These are phyloP conservation scores for Euphrasia confusa DNA, from an alignment of 257 asterid genomes.

Conservation along the genomic window DNA sequence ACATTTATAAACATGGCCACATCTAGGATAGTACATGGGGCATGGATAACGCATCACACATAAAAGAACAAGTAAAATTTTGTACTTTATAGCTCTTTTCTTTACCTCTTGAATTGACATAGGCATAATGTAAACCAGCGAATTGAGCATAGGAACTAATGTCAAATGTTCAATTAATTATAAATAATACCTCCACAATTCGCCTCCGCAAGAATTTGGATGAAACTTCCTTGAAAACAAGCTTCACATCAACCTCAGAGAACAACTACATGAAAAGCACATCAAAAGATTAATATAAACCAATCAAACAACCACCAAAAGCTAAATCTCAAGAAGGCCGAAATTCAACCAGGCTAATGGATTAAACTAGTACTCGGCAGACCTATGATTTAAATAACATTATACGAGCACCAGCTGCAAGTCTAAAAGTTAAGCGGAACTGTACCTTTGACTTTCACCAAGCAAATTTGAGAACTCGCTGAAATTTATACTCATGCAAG, in stretches of 20 bases:
- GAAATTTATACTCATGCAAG: too few relatives aligned
- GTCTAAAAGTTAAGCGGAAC: too few relatives aligned
- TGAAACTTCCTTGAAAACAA: slow-evolving; percentile 83
- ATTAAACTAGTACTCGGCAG: slow-evolving; percentile 17
- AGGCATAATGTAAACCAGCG: slow-evolving; percentile 12
- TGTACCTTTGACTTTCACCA: too few relatives aligned
- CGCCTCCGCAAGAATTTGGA: slow-evolving; percentile 81
- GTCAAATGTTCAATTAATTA: slow-evolving; percentile 12
- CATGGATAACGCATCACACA: slow-evolving; percentile 9
- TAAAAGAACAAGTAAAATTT: slow-evolving; percentile 2
- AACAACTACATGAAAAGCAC: slow-evolving; percentile 46
- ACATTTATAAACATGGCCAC: slow-evolving; percentile 6
- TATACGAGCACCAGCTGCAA: slow-evolving; percentile 6
- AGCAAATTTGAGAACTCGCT: too few relatives aligned
- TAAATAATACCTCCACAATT: slow-evolving; percentile 74
- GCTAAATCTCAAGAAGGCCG: slow-evolving; percentile 9
- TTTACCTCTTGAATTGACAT: slow-evolving; percentile 13
- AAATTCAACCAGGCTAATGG: not conserved
- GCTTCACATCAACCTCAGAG: slow-evolving; percentile 92
- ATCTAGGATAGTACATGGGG: slow-evolving; percentile 10
- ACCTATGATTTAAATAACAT: not conserved
- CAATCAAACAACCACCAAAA: slow-evolving; percentile 4
- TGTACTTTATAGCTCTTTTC: slow-evolving; percentile 1
- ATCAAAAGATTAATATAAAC: slow-evolving; percentile 2
- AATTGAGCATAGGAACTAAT: slow-evolving; percentile 13